Evolutionary conservation across 768 basidiomycete genomes (phyloP).

Genomic region (Epithele typhae): DNA sequence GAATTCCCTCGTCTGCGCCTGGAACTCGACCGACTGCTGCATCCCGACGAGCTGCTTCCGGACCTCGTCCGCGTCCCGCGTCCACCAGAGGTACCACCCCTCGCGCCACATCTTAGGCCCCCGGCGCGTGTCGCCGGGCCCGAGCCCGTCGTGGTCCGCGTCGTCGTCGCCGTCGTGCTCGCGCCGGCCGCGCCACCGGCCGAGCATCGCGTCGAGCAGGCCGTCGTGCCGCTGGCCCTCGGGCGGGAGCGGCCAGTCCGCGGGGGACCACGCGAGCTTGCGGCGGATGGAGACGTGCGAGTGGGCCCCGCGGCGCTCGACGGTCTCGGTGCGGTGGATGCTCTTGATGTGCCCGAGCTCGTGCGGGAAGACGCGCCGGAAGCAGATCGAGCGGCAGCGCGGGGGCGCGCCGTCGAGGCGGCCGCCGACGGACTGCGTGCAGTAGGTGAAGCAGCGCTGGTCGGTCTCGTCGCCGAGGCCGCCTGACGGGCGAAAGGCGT

Average conservation of each 20-base stretch:
- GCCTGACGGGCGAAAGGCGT: no score
- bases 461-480: conserved; percentile 27
- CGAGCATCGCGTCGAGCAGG: conserved; percentile 29
- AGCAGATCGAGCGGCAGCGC: conserved; percentile 32
- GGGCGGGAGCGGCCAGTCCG: conserved; percentile 55
- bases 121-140: conserved; percentile 6
- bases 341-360: conserved; percentile 27
- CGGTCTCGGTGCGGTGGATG: conserved; percentile 9
- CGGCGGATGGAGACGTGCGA: conserved; percentile 13
- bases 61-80: conserved; percentile 45
- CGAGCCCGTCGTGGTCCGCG: conserved; percentile 6
- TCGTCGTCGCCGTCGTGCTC: background rate
- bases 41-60: conserved; percentile 57
- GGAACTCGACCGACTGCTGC: conserved; percentile 50
- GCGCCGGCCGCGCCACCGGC: background rate
- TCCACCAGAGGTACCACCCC: conserved; percentile 74
- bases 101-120: conserved; percentile 64
- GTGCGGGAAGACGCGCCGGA: conserved; percentile 33
- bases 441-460: conserved; percentile 34
- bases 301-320: conserved; percentile 7
- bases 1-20: conserved; percentile 37
- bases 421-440: conserved; percentile 28
- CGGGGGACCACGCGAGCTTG: conserved; percentile 1
- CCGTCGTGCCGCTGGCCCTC: conserved; percentile 51
- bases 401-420: conserved; percentile 29